These are phyloP conservation scores for Fusarium sublunatum DNA, from an alignment of 2,329 filamentous ascomycete species.

Conservation along the genomic window DNA sequence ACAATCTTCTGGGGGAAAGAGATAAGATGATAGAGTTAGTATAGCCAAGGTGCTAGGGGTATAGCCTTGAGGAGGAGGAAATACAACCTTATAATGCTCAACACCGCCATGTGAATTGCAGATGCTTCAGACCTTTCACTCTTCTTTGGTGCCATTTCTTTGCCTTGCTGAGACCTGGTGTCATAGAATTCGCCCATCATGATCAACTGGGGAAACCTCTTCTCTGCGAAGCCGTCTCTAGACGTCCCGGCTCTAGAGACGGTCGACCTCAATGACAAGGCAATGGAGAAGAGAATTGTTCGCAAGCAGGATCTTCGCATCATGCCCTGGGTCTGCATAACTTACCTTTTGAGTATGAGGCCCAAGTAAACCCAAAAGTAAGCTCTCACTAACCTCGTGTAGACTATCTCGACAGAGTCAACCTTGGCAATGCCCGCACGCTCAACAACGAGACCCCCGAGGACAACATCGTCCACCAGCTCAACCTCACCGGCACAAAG, in stretches of 20 bases:
- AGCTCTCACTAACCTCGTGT: background rate
- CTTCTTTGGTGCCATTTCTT: too few species aligned
- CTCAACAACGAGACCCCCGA: slow-evolving; percentile 51
- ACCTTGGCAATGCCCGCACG: slow-evolving; percentile 50
- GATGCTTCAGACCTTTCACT: background rate
- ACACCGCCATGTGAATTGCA: background rate
- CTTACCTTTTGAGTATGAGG: slow-evolving; percentile 47
- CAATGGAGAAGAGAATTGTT: slow-evolving; percentile 50
- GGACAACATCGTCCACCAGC: slow-evolving; percentile 48
- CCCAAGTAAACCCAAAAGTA: too few species aligned
- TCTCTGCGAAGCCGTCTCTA: slow-evolving; percentile 46
- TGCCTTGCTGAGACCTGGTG: background rate
- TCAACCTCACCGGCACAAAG: slow-evolving; percentile 48
- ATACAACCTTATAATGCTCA: slow-evolving; percentile 15
- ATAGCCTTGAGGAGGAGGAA: background rate
- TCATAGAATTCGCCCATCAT: slow-evolving; percentile 11
- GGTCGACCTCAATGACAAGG: slow-evolving; percentile 50
- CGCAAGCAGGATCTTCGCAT: slow-evolving; percentile 50
- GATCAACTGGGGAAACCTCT: slow-evolving; percentile 37
- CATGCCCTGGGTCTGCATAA: slow-evolving; percentile 50
- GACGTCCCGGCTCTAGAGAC: slow-evolving; percentile 51
- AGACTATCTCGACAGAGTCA: slow-evolving; percentile 49
- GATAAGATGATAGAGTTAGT: slow-evolving; percentile 1
- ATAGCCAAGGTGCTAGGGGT: slow-evolving; percentile 1
- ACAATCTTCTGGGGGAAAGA: background rate